Base-by-base conservation (phyloP, 495 filamentous ascomycete species). In the Diplogelasinospora grovesii region DNA sequence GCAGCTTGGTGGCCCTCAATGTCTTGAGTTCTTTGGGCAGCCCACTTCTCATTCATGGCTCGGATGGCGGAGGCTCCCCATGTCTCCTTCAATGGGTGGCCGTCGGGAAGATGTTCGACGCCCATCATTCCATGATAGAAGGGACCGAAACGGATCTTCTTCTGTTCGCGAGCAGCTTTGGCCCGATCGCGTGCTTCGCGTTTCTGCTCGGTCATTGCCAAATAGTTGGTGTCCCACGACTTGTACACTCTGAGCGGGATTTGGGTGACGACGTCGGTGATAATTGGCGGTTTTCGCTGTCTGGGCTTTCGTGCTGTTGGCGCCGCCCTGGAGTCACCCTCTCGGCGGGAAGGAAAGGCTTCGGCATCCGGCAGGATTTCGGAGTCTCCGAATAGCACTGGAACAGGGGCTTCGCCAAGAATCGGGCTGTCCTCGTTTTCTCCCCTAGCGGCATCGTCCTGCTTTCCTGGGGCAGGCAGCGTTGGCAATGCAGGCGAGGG, bases 171-270 rank as follows among this genome's bases (percentile, higher is more conserved):
- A 10, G 42, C 28, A 1, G 52, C n/a, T n/a, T n/a, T 50, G 9
- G 41, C 33, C 18, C 26, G 31, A 24, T 38, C 38, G 24, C 48
- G 42, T 13, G 30, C 10, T n/a, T 38, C 43, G 33, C 31, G 39
- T 14, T 65, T 70, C 24, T 48, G 45, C 10, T 63, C 66, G 68
- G 76, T 80, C 31, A 75, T 75, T 1, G 51, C 37, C 23, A 75
- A 33, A 39, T 88, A 89, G 21, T 79, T 58, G 0, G 67, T 50
- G 39, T 74, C 73, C 78, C 79, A 82, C n/a, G 63, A 46, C 8
- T 66, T 72, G 11, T 86, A n/a, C n/a, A 53, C 9, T 75, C 71
- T 8, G 54, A 52, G 41, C 75, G 78, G 33, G 71, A 87, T 49
- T 19, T 74, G 59, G 2, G 63, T 70, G 14, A 54, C 53, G 8